phyloP scores from a whole-genome alignment of 2,329 filamentous ascomycete species.

The Aspergillus bombycis region DNA sequence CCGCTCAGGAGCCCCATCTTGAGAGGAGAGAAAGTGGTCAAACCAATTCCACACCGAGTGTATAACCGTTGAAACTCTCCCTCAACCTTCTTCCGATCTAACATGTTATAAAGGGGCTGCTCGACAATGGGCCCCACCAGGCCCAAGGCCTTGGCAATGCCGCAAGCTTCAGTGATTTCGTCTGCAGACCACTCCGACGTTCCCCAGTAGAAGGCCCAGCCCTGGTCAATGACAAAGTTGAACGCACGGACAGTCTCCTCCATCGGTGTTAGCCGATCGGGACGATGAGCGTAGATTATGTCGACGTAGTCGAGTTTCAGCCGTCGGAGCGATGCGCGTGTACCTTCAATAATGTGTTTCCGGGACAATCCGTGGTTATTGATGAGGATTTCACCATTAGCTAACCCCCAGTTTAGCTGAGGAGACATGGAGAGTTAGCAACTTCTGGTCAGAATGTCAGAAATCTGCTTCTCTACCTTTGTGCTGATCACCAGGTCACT shows the following conservation, averaged over 20 bases:
- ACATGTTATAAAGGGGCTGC: slow-evolving; percentile 70
- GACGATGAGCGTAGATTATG: slow-evolving; percentile 71
- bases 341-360: slow-evolving; percentile 67
- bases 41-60: slow-evolving; percentile 61
- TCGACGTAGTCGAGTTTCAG: slow-evolving; percentile 70
- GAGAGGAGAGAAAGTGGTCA: slow-evolving; percentile 68
- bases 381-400: slow-evolving; percentile 3
- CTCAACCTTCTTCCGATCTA: slow-evolving; percentile 65
- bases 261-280: slow-evolving; percentile 69
- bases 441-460: too few relatives aligned
- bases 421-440: background rate
- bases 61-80: slow-evolving; percentile 64
- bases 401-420: slow-evolving; percentile 9
- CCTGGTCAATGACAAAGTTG: slow-evolving; percentile 70
- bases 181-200: slow-evolving; percentile 70
- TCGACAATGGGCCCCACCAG: slow-evolving; percentile 58
- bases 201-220: slow-evolving; percentile 73
- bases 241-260: slow-evolving; percentile 73
- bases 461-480: slow-evolving; percentile 27
- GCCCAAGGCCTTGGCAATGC: slow-evolving; percentile 62
- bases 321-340: slow-evolving; percentile 61
- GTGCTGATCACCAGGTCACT: slow-evolving; percentile 52
- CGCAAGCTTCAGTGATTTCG: slow-evolving; percentile 67
- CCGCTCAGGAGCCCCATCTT: slow-evolving; percentile 66
- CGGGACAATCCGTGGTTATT: slow-evolving; percentile 8